Evolutionary conservation across 2,329 filamentous ascomycete genomes (phyloP).

Genomic region (Aureobasidium pullulans): DNA sequence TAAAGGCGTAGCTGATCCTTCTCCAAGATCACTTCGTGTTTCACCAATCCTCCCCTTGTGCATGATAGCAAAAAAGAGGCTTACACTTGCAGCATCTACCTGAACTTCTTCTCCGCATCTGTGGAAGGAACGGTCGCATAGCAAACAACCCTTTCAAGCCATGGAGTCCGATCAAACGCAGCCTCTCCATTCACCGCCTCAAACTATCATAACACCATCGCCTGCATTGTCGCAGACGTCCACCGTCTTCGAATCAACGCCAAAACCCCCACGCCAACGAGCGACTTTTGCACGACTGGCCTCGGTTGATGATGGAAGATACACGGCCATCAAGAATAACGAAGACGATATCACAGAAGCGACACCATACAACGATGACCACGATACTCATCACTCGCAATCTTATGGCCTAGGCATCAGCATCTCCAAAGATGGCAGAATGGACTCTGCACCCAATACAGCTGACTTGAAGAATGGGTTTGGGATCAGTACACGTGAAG

Average conservation of each 20-base stretch:
- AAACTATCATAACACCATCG: not conserved
- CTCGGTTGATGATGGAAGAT: conserved; percentile 11
- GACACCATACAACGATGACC: not conserved
- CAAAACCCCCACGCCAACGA: conserved; percentile 2
- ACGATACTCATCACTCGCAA: not conserved
- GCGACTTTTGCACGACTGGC: conserved; percentile 11
- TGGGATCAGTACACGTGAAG: not conserved
- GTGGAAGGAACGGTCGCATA: not conserved
- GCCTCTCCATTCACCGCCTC: not conserved
- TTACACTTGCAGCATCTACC: not conserved
- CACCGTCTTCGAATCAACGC: conserved; percentile 3
- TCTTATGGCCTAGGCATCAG: not conserved
- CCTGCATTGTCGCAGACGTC: conserved; percentile 4
- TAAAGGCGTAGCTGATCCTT: not conserved
- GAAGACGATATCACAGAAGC: conserved; percentile 10
- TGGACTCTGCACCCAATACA: not conserved
- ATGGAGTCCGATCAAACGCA: not conserved
- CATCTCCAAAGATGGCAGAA: not conserved
- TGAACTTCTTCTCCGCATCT: not conserved
- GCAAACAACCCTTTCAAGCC: not conserved
- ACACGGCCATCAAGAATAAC: conserved; percentile 6
- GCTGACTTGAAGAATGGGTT: not conserved
- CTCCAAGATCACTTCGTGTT: not conserved
- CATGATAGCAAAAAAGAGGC: not conserved
- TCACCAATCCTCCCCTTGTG: not conserved